Base-by-base conservation (phyloP, 495 filamentous ascomycete genomes). In the Daldinia grandis region DNA sequence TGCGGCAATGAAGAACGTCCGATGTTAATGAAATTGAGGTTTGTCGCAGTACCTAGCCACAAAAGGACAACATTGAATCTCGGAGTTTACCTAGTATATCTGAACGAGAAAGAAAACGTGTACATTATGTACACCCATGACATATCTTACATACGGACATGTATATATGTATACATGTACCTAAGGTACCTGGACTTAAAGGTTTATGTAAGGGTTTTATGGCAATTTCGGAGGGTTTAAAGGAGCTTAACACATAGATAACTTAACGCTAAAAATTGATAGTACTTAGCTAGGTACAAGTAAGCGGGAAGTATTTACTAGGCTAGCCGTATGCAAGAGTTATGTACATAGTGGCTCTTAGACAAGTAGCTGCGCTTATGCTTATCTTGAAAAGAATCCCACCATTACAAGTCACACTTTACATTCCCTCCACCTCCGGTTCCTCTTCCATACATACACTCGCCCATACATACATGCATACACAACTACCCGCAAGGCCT, bases 381-480 rank as follows among this genome's bases (percentile, higher is more conserved):
- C 67, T 70, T 70, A 70, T 64, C 61, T 70, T 27, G 30, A 58
- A 56, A 62, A 63, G 12, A 28, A 31, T 42, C 62, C 61, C 68
- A 58, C 64, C 64, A 68, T 8, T 25, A 35, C 17, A 44, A 35
- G 47, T 31, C 61, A 12, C 49, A 28, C 30, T 59, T 59, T 63
- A n/a, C n/a, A n/a, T n/a, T n/a, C n/a, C n/a, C n/a, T n/a, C n/a
- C n/a, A n/a, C 60, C 44, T 62, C 68, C 58, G 62, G 51, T 71
- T 66, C 25, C 53, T 62, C 54, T 60, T 55, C 56, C 61, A 64
- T 44, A 40, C 33, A 35, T 35, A 35, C n/a, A n/a, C n/a, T n/a
- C n/a, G n/a, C n/a, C 33, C 33, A 35, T 3, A 30, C 28, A 30
- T 30, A 30, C 28, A 3, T 30, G 6, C 28, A n/a, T n/a, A 50